Base-by-base conservation (phyloP, 225 moss, liverwort and hornwort species). In the Physcomitrellopsis africana region DNA sequence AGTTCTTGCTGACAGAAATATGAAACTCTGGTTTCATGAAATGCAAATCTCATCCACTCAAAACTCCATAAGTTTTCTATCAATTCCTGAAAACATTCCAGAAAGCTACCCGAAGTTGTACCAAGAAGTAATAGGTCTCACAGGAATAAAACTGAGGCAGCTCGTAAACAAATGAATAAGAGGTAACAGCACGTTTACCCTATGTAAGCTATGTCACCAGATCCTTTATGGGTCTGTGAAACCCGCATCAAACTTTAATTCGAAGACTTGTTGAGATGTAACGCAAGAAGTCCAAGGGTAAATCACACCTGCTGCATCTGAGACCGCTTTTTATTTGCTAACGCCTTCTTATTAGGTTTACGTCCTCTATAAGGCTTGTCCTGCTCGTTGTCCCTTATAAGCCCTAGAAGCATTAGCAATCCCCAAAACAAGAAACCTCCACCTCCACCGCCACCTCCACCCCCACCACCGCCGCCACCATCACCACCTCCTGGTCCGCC, bases 341-440 rank as follows among this genome's bases (percentile, higher is more conserved):
- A 58, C 0, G 77, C 81, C 57, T 77, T 84, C 53, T 77, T 75
- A 59, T 84, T 87, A 9, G 68, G 58, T 71, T 82, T 87, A 46
- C 79, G 81, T 64, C 83, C 83, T 65, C 82, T 79, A 2, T 87
- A 87, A 17, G 87, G 84, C 56, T 84, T 79, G 0, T 87, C 87
- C 26, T 74, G 53, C 68, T 87, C 84, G 41, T 65, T 84, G 32
- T 87, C 87, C 63, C 84, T 84, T 11, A 87, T 65, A 18, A 87
- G 77, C 1, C 87, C 87, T 80, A 87, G 54, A 75, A 87, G 87
- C 87, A 87, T 87, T 8, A 87, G 54, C 54, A 87, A 68, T 4
- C 87, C 87, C 87, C 84, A 87, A 60, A 84, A 87, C 52, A 87
- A 46, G 63, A 87, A 87, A 29, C 87, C 87, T 0, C 87, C 87